These are phyloP conservation scores for Colletotrichum melonis DNA, from an alignment of 2,329 filamentous ascomycete species.

Conservation along the genomic window DNA sequence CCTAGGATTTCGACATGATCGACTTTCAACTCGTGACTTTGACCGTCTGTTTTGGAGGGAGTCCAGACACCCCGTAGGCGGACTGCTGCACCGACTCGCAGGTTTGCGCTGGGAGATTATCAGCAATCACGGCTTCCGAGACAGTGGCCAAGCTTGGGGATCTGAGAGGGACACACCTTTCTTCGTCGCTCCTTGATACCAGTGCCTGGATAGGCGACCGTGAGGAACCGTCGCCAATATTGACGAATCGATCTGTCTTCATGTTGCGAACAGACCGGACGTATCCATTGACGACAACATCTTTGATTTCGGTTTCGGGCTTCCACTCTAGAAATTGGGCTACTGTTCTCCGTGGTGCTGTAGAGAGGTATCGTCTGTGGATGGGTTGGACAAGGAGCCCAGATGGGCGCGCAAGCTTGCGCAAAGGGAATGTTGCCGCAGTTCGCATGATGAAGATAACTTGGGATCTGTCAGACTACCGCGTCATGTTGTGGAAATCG, in stretches of 20 bases:
- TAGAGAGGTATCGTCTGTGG: slow-evolving; percentile 46
- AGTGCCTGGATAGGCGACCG: slow-evolving; percentile 84
- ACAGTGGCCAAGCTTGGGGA: slow-evolving; percentile 35
- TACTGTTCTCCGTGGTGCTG: slow-evolving; percentile 55
- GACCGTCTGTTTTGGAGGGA: slow-evolving; percentile 73
- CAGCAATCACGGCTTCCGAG: slow-evolving; percentile 42
- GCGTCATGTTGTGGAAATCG: background rate
- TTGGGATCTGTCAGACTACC: background rate
- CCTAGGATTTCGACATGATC: slow-evolving; percentile 77
- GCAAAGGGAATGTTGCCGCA: background rate
- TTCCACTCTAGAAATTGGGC: slow-evolving; percentile 68
- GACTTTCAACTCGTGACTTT: slow-evolving; percentile 85
- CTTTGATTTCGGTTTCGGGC: slow-evolving; percentile 54
- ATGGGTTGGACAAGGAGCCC: background rate
- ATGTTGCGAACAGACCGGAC: slow-evolving; percentile 88
- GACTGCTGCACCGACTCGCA: slow-evolving; percentile 85
- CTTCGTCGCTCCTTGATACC: slow-evolving; percentile 74
- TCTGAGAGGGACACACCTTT: slow-evolving; percentile 68
- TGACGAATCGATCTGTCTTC: slow-evolving; percentile 85
- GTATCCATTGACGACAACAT: slow-evolving; percentile 79
- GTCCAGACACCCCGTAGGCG: slow-evolving; percentile 82
- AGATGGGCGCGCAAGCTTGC: background rate
- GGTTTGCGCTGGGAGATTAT: slow-evolving; percentile 59
- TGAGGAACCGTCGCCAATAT: slow-evolving; percentile 89
- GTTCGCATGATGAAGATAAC: background rate